Percentiles rank a stretch among this genome's conserved stretches.
Evolutionary conservation across 2,329 filamentous ascomycete genomes (phyloP).

Genomic region (Cryphonectria japonica): DNA sequence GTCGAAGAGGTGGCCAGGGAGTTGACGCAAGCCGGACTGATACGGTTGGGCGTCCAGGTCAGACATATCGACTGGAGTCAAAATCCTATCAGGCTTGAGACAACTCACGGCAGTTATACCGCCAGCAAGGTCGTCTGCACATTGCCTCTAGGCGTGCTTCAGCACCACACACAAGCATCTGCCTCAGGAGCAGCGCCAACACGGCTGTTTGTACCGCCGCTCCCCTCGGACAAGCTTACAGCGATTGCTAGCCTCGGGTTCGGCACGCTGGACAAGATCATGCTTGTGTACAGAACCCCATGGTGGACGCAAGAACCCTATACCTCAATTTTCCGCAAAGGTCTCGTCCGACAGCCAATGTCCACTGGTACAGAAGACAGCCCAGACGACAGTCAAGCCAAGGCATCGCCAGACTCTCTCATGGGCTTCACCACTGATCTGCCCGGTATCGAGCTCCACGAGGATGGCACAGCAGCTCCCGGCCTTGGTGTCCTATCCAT

Average conservation of each 20-base stretch:
- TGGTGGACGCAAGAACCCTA: slow-evolving; percentile 22
- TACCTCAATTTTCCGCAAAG: slow-evolving; percentile 6
- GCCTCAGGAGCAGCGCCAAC: background rate
- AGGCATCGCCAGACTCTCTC: slow-evolving; percentile 8
- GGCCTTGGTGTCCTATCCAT: slow-evolving; percentile 14
- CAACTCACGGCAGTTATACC: slow-evolving; percentile 13
- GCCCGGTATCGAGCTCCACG: slow-evolving; percentile 14
- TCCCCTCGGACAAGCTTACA: slow-evolving; percentile 8
- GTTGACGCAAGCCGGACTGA: slow-evolving; percentile 8
- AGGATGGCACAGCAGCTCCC: slow-evolving; percentile 3
- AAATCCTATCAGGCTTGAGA: slow-evolving; percentile 12
- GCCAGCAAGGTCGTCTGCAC: slow-evolving; percentile 18
- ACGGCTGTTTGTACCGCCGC: slow-evolving; percentile 13
- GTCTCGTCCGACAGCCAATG: slow-evolving; percentile 8
- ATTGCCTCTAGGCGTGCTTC: slow-evolving; percentile 19
- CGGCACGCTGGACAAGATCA: slow-evolving; percentile 23
- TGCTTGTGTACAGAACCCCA: slow-evolving; percentile 16
- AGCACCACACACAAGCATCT: slow-evolving; percentile 1
- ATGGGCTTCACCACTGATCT: slow-evolving; percentile 20
- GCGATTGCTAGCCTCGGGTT: slow-evolving; percentile 17
- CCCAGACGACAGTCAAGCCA: background rate
- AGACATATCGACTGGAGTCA: slow-evolving; percentile 14
- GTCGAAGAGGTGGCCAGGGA: slow-evolving; percentile 19
- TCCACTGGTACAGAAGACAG: background rate
- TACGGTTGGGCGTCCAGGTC: slow-evolving; percentile 11